These are phyloP conservation scores for Microcyclosporella mali DNA, from an alignment of 2,329 filamentous ascomycete species.

Conservation along the genomic window DNA sequence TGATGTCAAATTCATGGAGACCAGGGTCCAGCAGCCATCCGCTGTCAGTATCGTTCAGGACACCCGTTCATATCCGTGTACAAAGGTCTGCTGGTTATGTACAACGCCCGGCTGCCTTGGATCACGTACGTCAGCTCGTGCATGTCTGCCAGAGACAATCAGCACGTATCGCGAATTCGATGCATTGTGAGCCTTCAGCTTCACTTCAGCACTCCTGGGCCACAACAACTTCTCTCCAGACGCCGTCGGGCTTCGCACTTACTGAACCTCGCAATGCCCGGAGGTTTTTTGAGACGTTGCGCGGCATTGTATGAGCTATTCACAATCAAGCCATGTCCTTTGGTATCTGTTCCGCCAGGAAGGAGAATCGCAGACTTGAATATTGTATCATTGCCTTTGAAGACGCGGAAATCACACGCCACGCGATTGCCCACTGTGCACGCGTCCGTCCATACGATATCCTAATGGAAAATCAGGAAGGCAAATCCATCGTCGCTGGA, in stretches of 20 bases:
- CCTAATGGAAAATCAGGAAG: background rate
- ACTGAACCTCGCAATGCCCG: background rate
- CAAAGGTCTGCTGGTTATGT: slow-evolving; percentile 3
- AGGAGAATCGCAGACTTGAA: slow-evolving; percentile 7
- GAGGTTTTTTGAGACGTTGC: background rate
- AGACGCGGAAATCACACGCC: slow-evolving; percentile 10
- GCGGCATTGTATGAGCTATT: background rate
- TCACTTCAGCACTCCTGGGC: no score
- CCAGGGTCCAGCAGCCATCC: slow-evolving; percentile 8
- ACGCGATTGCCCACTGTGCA: slow-evolving; percentile 2
- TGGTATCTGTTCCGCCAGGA: background rate
- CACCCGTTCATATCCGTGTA: background rate
- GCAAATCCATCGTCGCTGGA: background rate
- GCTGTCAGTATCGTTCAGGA: background rate
- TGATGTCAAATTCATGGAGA: slow-evolving; percentile 29
- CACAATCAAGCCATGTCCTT: slow-evolving; percentile 8
- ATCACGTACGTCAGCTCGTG: slow-evolving; percentile 36
- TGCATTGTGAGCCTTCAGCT: no score
- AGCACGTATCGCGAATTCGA: no score
- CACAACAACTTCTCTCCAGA: no score
- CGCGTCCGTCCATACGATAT: slow-evolving; percentile 2
- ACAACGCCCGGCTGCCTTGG: slow-evolving; percentile 29
- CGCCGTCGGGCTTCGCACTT: no score
- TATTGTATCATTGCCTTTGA: slow-evolving; percentile 1
- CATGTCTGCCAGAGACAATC: slow-evolving; percentile 20